Evolutionary conservation across 345 rosid species (phyloP), one percentile per base, ranked within the genome.

Genomic region (Gossypium raimondii): DNA sequence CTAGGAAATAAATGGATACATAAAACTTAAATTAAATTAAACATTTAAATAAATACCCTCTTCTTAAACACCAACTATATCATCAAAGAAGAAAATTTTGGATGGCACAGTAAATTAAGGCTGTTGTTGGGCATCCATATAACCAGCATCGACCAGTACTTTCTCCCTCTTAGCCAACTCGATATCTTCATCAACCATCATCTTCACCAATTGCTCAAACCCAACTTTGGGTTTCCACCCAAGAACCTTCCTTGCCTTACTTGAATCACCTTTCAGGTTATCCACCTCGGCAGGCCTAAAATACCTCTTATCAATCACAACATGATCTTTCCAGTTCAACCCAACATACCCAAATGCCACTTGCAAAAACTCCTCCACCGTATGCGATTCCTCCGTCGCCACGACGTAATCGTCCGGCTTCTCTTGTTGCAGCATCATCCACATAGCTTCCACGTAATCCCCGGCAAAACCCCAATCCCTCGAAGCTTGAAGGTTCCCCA

Each of bases 391-490:
- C 90, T 92, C 98, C 7, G 98, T 94, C 2, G 98, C 98, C 13
- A 92, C 98, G 63, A 94, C 98, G 69, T 92, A 94, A 76, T 94
- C 98, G 14, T 91, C 97, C 0, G 98, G 89, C 83, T 89, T 87
- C 81, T 91, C 98, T 60, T 92, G 97, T 84, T 94, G 98, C 77
- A 94, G 70, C 98, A 94, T 94, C 92, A 94, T 41, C 98, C 98
- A 94, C 98, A 94, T 92, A n/a, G 98, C 98, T 82, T 94, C 97
- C 44, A 92, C 98, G 34, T 94, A 94, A 64, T 94, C 98, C 58
- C 98, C 97, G 0, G 98, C 98, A 47, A 94, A 94, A 0, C 98
- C 98, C 98, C 98, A 94, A 18, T 94, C 98, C 74, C 98, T 79
- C 10, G 98, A 87, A 6, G 98, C 97, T 72, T 87, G 89, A 70